These are phyloP conservation scores for Capsella rubella DNA, from an alignment of 441 rosid genomes.

Conservation along the genomic window DNA sequence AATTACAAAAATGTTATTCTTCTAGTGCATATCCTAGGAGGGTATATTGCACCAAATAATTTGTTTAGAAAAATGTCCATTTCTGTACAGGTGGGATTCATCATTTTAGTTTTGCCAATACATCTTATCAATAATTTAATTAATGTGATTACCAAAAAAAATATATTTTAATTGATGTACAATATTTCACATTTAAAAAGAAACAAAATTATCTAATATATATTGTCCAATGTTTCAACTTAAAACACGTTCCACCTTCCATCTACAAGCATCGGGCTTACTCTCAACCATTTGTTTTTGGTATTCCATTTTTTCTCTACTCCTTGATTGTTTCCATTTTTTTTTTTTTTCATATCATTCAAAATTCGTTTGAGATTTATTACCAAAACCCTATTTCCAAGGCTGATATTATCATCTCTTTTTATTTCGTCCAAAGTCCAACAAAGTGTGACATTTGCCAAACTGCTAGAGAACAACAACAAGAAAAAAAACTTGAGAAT, in stretches of 20 bases:
- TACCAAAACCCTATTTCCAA: conserved; percentile 1
- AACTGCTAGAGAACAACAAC: not conserved
- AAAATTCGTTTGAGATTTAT: not conserved
- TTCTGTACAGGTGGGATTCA: too few relatives aligned
- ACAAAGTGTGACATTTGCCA: not conserved
- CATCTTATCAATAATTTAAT: too few relatives aligned
- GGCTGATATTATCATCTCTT: not conserved
- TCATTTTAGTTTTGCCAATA: too few relatives aligned
- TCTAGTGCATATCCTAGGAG: conserved; percentile 22
- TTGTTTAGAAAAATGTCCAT: not conserved
- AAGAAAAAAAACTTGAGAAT: not conserved
- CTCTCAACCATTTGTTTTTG: conserved; percentile 31
- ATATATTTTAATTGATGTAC: too few relatives aligned
- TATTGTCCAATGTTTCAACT: conserved; percentile 16
- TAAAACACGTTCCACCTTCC: conserved; percentile 40
- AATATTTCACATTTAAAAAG: not conserved
- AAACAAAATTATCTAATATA: not conserved
- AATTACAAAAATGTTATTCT: not conserved
- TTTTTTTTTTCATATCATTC: conserved; percentile 4
- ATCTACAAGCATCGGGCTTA: conserved; percentile 16
- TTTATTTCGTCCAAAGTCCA: conserved; percentile 9
- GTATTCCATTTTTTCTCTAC: not conserved
- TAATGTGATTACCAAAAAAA: too few relatives aligned
- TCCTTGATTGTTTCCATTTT: conserved; percentile 14
- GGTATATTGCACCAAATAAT: conserved; percentile 19